Percentiles rank a stretch among this genome's conserved stretches.
Conservation (phyloP, 2,329 filamentous ascomycete species). For the Epichloe typhina region DNA sequence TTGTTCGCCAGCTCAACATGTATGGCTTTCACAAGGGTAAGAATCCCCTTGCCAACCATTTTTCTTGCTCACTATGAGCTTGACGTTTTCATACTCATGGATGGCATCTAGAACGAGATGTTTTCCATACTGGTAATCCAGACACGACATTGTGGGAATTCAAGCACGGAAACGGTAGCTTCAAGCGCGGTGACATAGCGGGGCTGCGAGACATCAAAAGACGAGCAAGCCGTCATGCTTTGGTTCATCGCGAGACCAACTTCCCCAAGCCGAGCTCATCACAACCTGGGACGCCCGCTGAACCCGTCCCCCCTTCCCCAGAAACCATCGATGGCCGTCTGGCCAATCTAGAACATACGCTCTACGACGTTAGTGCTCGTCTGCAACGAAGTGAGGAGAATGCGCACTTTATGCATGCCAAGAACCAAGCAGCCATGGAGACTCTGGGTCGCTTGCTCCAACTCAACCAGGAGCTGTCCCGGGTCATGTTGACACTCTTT, state of each 20-base stretch:
- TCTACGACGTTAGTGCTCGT: conserved; percentile 68
- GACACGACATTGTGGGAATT: conserved; percentile 97
- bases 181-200: conserved; percentile 86
- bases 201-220: conserved; percentile 92
- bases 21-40: conserved; percentile 98
- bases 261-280: conserved; percentile 61
- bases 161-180: conserved; percentile 93
- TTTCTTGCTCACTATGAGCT: neutral
- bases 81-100: neutral
- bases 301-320: conserved; percentile 54
- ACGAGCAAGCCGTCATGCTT: conserved; percentile 78
- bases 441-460: conserved; percentile 56
- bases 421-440: conserved; percentile 72
- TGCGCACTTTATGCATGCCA: conserved; percentile 64
- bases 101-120: conserved; percentile 66
- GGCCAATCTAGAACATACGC: conserved; percentile 61
- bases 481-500: conserved; percentile 61
- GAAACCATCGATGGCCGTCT: conserved; percentile 69
- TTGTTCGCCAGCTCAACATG: conserved; percentile 97
- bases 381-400: conserved; percentile 75
- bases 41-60: conserved; percentile 4
- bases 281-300: conserved; percentile 73
- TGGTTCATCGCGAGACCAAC: conserved; percentile 86
- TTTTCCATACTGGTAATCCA: conserved; percentile 88
- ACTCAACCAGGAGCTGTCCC: conserved; percentile 76